phyloP scores from a whole-genome alignment of 768 basidiomycete genomes.

The Neoboletus brunneissimus region DNA sequence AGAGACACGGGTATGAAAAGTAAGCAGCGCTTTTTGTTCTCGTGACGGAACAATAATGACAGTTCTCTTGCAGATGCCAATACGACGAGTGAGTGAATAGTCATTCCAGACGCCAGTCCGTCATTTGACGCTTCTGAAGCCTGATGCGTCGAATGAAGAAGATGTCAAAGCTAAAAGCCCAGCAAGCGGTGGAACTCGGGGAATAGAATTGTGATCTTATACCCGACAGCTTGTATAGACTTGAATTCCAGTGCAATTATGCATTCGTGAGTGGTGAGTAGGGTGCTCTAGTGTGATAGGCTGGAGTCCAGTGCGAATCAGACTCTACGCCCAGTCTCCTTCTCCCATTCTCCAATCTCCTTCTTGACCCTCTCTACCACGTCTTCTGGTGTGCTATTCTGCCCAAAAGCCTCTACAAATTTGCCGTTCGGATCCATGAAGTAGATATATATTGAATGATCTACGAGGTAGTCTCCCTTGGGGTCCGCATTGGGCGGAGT shows the following conservation, averaged over 20 bases:
- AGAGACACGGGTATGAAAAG: conserved; percentile 86
- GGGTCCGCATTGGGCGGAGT: conserved; percentile 86
- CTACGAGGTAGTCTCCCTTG: conserved; percentile 93
- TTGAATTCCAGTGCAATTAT: neutral
- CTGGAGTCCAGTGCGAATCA: conserved; percentile 13
- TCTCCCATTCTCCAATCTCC: conserved; percentile 44
- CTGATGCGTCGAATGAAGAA: conserved; percentile 87
- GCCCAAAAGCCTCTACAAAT: conserved; percentile 97
- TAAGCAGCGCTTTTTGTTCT: conserved; percentile 32
- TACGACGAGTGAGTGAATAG: conserved; percentile 79
- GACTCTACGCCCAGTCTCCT: conserved; percentile 32
- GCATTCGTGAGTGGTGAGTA: conserved; percentile 16
- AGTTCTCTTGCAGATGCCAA: conserved; percentile 63
- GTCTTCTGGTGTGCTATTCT: conserved; percentile 66
- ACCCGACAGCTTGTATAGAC: conserved; percentile 15
- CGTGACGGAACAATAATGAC: conserved; percentile 10
- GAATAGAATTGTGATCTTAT: conserved; percentile 23
- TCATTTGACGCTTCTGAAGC: conserved; percentile 38
- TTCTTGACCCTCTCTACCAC: conserved; percentile 62
- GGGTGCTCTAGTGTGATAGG: neutral
- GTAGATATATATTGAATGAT: conserved; percentile 96
- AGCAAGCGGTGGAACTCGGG: conserved; percentile 39
- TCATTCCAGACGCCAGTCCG: neutral
- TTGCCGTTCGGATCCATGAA: conserved; percentile 94
- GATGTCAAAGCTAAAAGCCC: conserved; percentile 67